phyloP scores from a whole-genome alignment of 805 yeast species.

The Kregervanrija pseudodelftensis region DNA sequence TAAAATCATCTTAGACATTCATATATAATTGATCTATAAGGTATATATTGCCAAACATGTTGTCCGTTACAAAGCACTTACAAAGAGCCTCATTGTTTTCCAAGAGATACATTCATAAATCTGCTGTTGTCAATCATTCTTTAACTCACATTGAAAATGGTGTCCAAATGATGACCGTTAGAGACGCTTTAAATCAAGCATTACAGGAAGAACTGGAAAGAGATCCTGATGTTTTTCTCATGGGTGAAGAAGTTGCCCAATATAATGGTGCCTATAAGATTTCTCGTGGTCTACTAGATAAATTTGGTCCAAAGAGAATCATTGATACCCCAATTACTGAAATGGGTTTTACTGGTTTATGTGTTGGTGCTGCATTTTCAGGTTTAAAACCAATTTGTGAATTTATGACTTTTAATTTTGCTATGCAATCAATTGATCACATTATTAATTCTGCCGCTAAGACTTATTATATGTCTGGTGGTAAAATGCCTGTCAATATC shows the following conservation, averaged over 20 bases:
- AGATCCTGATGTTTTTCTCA: slow-evolving; percentile 86
- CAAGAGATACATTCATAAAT: neutral
- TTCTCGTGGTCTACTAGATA: slow-evolving; percentile 89
- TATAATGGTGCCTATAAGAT: slow-evolving; percentile 99
- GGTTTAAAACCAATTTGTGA: slow-evolving; percentile 96
- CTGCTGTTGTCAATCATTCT: slow-evolving; percentile 5
- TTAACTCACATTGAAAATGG: slow-evolving; percentile 12
- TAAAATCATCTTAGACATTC: no score
- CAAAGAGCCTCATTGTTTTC: neutral
- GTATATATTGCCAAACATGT: neutral
- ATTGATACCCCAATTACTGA: slow-evolving; percentile 98
- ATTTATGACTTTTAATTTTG: slow-evolving; percentile 98
- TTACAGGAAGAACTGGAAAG: slow-evolving; percentile 96
- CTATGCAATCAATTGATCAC: slow-evolving; percentile 99
- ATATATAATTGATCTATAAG: no score
- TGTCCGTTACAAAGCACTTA: neutral
- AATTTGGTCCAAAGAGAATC: slow-evolving; percentile 90
- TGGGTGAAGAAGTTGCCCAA: slow-evolving; percentile 99
- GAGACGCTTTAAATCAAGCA: slow-evolving; percentile 94
- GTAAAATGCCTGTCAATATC: slow-evolving; percentile 93
- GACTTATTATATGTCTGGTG: slow-evolving; percentile 99
- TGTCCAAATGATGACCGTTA: slow-evolving; percentile 63
- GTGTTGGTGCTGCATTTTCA: slow-evolving; percentile 94
- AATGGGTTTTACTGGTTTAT: slow-evolving; percentile 95
- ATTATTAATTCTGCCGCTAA: slow-evolving; percentile 98